Evolutionary conservation across 2,329 filamentous ascomycete genomes (phyloP).

Genomic region (Penicillium hordei): DNA sequence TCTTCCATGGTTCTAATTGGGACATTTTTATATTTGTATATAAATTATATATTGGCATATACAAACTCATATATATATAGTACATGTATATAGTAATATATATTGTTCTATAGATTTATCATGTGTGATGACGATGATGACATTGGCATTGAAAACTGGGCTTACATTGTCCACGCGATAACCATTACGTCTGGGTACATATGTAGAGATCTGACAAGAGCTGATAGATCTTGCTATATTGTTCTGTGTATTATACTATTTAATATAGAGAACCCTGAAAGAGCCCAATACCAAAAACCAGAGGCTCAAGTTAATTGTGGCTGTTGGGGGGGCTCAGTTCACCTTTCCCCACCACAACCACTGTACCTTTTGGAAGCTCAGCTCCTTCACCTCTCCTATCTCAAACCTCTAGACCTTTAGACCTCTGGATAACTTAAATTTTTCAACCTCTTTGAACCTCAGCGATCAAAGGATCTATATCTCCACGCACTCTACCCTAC

Average conservation of each 20-base stretch:
- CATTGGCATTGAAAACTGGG: constrained; percentile 1
- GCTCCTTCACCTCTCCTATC: constrained; percentile 8
- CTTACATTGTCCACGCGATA: neutral
- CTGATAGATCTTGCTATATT: no score
- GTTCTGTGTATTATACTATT: neutral
- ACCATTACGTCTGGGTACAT: neutral
- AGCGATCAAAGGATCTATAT: neutral
- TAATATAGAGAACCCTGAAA: neutral
- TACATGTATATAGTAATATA: neutral
- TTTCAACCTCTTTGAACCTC: neutral
- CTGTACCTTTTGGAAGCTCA: constrained; percentile 2
- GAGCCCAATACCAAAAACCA: neutral
- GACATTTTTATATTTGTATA: neutral
- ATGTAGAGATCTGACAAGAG: neutral
- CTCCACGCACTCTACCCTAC: neutral
- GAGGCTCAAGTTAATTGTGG: neutral
- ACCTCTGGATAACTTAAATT: neutral
- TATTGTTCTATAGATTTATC: neutral
- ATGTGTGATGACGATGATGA: constrained; percentile 14
- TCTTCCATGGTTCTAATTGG: neutral
- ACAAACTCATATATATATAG: neutral
- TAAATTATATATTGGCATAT: neutral
- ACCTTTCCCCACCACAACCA: constrained; percentile 10
- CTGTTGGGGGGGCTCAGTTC: neutral
- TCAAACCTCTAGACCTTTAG: neutral